A percentile compares a stretch with the other conserved stretches of the same genome.
Evolutionary conservation across 179 eudicot genomes (phyloP).

Genomic region (Beta corolliflora): DNA sequence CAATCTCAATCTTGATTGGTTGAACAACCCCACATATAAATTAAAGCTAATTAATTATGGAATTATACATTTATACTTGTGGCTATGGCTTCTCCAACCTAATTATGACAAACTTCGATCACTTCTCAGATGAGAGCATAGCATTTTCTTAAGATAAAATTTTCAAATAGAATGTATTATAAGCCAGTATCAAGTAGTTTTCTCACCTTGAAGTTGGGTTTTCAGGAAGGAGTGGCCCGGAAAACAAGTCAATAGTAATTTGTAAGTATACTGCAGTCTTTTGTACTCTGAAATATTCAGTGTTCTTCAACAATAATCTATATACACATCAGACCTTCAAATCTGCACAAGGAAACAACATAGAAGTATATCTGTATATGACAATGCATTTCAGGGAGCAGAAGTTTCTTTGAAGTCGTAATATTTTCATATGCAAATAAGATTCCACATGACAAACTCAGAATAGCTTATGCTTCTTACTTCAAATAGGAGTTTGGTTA

Average conservation of each 20-base stretch:
- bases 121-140: neutral
- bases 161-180: neutral
- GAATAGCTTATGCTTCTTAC: neutral
- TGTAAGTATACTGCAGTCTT: neutral
- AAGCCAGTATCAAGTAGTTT: neutral
- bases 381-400: neutral
- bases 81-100: neutral
- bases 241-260: neutral
- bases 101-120: neutral
- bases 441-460: neutral
- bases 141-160: no score
- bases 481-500: neutral
- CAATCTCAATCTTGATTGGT: neutral
- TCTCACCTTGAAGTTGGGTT: neutral
- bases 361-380: neutral
- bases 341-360: constrained; percentile 8
- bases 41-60: neutral
- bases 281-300: neutral
- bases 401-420: neutral
- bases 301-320: neutral
- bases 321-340: constrained; percentile 1
- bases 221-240: neutral
- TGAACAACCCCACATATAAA: neutral
- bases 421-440: neutral
- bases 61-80: neutral